Evolutionary conservation across 305 asterid genomes (phyloP).

Genomic region (Fraxinus velutina): DNA sequence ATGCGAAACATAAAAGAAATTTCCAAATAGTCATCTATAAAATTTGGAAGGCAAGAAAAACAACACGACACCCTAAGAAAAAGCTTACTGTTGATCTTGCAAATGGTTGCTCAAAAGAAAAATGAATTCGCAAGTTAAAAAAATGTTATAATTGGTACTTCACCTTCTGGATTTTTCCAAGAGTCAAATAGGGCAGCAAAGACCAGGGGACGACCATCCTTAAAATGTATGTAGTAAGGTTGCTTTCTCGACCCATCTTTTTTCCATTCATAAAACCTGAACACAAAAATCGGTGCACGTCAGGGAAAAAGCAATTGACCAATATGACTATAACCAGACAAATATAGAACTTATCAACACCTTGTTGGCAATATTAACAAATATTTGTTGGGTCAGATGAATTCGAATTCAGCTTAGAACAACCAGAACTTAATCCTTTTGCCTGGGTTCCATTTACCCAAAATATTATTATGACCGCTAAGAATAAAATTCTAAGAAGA

Average conservation of each 20-base stretch:
- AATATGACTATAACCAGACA: neutral
- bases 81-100: neutral
- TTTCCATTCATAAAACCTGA: constrained; percentile 95
- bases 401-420: neutral
- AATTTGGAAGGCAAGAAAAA: neutral
- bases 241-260: constrained; percentile 84
- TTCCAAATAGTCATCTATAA: neutral
- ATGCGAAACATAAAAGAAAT: neutral
- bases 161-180: constrained; percentile 84
- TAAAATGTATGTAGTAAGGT: constrained; percentile 75
- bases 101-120: neutral
- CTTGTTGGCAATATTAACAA: neutral
- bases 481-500: neutral
- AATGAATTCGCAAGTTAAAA: neutral
- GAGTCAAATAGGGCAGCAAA: constrained; percentile 88
- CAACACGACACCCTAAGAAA: neutral
- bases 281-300: constrained; percentile 12
- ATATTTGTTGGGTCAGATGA: neutral
- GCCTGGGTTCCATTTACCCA: neutral
- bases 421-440: neutral
- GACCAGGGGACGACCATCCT: constrained; percentile 80
- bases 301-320: constrained; percentile 13
- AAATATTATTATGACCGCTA: neutral
- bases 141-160: constrained; percentile 3
- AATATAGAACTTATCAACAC: constrained; percentile 2